phyloP scores from a whole-genome alignment of 148 eudicot genomes.

The Persicaria maculosa region DNA sequence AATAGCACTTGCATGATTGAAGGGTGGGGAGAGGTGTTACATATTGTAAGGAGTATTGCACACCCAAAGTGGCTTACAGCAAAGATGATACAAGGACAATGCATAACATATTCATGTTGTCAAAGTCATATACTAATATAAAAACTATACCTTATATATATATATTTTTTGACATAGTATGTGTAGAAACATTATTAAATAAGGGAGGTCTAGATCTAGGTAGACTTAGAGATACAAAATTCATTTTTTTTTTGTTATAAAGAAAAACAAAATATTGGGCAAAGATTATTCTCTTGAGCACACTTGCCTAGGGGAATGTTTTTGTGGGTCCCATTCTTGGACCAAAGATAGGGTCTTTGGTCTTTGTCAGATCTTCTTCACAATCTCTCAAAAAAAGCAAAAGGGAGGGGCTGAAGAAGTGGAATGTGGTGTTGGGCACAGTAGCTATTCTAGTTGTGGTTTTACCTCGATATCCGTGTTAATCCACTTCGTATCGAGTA shows the following conservation, averaged over 20 bases:
- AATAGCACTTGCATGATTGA: conserved; percentile 9
- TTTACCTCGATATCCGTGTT: too few relatives aligned
- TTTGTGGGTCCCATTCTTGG: conserved; percentile 41
- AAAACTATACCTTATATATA: neutral
- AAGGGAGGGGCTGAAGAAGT: neutral
- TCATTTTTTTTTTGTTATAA: neutral
- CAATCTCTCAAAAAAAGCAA: conserved; percentile 22
- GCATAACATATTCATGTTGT: neutral
- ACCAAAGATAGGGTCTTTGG: conserved; percentile 20
- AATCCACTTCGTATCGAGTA: too few relatives aligned
- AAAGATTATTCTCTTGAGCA: conserved; percentile 42
- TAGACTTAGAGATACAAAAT: conserved; percentile 1
- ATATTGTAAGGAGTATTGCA: conserved; percentile 12
- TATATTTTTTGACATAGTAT: neutral
- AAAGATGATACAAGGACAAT: conserved; percentile 9
- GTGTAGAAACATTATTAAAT: neutral
- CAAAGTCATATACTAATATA: neutral
- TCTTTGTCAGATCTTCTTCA: conserved; percentile 43
- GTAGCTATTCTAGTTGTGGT: too few relatives aligned
- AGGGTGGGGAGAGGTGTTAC: neutral
- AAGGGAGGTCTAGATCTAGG: conserved; percentile 19
- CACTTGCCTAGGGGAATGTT: conserved; percentile 71
- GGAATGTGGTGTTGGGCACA: neutral
- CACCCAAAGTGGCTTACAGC: conserved; percentile 33
- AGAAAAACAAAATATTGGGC: conserved; percentile 14